phyloP scores from a whole-genome alignment of 768 basidiomycete genomes.

The Rhodotorula taiwanensis region DNA sequence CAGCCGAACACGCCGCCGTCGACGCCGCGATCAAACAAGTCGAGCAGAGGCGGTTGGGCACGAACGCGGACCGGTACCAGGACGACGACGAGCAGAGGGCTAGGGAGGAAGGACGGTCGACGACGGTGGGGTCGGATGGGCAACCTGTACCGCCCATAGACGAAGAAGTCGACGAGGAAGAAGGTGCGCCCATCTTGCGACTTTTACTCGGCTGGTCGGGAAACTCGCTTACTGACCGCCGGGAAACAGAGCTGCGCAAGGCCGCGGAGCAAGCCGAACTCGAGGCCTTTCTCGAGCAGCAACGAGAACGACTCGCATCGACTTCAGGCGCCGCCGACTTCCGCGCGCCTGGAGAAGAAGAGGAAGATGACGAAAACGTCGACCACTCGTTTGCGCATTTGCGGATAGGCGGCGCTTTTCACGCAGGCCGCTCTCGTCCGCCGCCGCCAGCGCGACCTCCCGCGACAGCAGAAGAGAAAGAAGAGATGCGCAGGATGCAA shows the following conservation, averaged over 20 bases:
- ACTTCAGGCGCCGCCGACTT: background rate
- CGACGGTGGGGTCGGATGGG: background rate
- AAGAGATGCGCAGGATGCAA: conserved; percentile 5
- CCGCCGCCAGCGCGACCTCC: background rate
- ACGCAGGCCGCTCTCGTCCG: background rate
- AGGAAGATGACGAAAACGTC: conserved; percentile 4
- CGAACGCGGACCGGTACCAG: conserved; percentile 17
- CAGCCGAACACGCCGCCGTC: background rate
- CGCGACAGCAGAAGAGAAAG: background rate
- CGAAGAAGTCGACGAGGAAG: conserved; percentile 12
- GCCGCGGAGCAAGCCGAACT: conserved; percentile 11
- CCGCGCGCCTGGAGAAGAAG: background rate
- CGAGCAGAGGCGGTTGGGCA: conserved; percentile 8
- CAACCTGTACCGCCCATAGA: background rate
- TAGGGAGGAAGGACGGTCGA: background rate
- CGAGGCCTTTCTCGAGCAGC: conserved; percentile 3
- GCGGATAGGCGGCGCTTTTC: background rate
- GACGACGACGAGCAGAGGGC: conserved; percentile 12
- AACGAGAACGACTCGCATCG: conserved; percentile 3
- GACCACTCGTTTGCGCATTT: conserved; percentile 29
- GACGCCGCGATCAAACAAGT: background rate
- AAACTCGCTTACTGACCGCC: background rate
- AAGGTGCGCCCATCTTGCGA: background rate
- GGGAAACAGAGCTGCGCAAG: background rate
- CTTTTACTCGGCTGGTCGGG: too few species aligned